These are phyloP conservation scores for Aspergillus baeticus DNA, from an alignment of 495 filamentous ascomycete genomes.

Conservation along the genomic window DNA sequence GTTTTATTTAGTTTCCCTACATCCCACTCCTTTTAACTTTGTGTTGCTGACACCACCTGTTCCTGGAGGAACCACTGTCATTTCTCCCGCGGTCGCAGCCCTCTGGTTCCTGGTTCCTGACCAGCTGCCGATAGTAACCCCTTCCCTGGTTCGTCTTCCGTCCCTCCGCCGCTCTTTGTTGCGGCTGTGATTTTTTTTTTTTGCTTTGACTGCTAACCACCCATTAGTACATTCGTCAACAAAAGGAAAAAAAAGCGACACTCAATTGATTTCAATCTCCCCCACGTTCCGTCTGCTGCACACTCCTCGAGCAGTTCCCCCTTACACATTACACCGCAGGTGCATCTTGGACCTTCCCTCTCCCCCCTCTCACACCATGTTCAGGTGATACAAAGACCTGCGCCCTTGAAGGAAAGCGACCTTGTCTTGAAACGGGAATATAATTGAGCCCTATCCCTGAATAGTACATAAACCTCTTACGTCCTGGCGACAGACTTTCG, in stretches of 20 bases:
- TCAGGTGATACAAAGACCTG: conserved; percentile 11
- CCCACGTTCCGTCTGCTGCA: background rate
- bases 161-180: background rate
- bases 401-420: conserved; percentile 5
- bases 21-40: background rate
- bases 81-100: background rate
- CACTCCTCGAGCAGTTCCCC: background rate
- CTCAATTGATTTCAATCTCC: conserved; percentile 11
- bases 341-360: background rate
- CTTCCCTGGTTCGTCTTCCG: conserved; percentile 10
- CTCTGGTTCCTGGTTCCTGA: conserved; percentile 9
- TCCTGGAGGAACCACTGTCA: background rate
- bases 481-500: background rate
- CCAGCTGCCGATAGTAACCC: conserved; percentile 1
- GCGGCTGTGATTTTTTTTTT: background rate
- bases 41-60: background rate
- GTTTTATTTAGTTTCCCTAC: background rate
- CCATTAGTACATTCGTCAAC: background rate
- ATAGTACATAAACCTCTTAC: background rate
- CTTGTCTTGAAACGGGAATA: background rate
- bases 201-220: background rate
- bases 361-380: conserved; percentile 20
- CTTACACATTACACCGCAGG: conserved; percentile 5
- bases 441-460: background rate
- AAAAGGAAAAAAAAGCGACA: background rate